Evolutionary conservation across 495 filamentous ascomycete genomes (phyloP).

Genomic region (Lophiotrema nucula): DNA sequence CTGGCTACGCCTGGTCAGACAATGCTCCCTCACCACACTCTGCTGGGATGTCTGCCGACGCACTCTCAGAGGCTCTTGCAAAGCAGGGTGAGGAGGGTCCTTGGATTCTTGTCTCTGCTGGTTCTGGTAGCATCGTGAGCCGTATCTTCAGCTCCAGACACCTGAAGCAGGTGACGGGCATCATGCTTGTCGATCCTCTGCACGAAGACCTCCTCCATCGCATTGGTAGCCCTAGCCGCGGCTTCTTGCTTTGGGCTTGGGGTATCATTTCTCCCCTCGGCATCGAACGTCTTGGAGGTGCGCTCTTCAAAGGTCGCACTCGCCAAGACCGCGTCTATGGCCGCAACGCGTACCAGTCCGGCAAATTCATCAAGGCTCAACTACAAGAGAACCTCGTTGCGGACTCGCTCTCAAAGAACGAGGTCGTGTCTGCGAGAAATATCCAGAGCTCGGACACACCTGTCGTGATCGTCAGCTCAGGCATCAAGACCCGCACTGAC

Average conservation of each 20-base stretch:
- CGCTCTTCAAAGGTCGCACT: constrained; percentile 72
- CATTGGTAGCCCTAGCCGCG: constrained; percentile 64
- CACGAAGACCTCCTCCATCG: constrained; percentile 78
- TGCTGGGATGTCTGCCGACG: constrained; percentile 84
- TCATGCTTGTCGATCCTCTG: constrained; percentile 81
- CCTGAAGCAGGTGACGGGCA: constrained; percentile 64
- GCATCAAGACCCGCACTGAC: constrained; percentile 55
- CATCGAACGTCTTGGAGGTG: constrained; percentile 71
- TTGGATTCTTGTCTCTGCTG: constrained; percentile 72
- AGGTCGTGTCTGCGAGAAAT: constrained; percentile 69
- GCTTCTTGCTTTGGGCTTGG: constrained; percentile 80
- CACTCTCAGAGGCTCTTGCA: constrained; percentile 77
- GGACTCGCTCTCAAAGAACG: constrained; percentile 72
- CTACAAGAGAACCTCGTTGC: constrained; percentile 92
- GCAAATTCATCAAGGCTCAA: constrained; percentile 80
- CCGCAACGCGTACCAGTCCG: constrained; percentile 69
- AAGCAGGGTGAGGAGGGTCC: constrained; percentile 79
- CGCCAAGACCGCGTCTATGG: constrained; percentile 86
- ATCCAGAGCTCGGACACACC: constrained; percentile 75
- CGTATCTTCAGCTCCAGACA: constrained; percentile 87
- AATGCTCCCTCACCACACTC: constrained; percentile 91
- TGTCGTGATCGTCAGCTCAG: constrained; percentile 79
- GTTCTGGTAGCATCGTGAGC: constrained; percentile 79
- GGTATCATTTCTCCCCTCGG: constrained; percentile 85
- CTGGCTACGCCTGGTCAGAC: constrained; percentile 86